A percentile compares a stretch with the other conserved stretches of the same genome.
These are phyloP conservation scores for Lathyrus tuberosus DNA, from an alignment of 306 rosid species.

Conservation along the genomic window DNA sequence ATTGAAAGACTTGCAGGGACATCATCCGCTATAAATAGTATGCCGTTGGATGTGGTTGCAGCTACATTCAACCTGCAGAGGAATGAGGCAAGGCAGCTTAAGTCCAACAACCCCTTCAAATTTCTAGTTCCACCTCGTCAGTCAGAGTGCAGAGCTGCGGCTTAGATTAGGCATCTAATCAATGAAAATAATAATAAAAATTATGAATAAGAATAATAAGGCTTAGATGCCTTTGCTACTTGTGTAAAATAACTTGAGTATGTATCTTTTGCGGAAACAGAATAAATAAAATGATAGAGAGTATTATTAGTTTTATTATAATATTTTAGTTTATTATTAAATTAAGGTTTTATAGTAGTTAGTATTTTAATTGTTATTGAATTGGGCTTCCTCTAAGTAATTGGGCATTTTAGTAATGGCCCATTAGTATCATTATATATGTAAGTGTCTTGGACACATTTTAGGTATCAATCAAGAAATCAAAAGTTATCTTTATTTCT, in stretches of 20 bases:
- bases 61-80: slow-evolving; percentile 36
- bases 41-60: slow-evolving; percentile 57
- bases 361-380: too few relatives aligned
- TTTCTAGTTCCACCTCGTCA: slow-evolving; percentile 42
- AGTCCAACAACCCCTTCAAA: slow-evolving; percentile 43
- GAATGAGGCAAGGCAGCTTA: slow-evolving; percentile 49
- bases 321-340: too few relatives aligned
- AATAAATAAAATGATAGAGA: too few relatives aligned
- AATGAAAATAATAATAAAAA: slow-evolving; percentile 10
- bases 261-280: slow-evolving; percentile 27
- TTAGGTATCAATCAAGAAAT: too few relatives aligned
- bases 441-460: too few relatives aligned
- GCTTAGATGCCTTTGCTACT: slow-evolving; percentile 32
- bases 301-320: too few relatives aligned
- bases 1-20: slow-evolving; percentile 51
- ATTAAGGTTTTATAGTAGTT: too few relatives aligned
- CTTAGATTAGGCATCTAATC: neutral
- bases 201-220: slow-evolving; percentile 26
- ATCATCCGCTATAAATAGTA: slow-evolving; percentile 29
- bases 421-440: too few relatives aligned
- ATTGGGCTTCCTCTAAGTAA: too few relatives aligned
- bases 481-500: too few relatives aligned
- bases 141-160: slow-evolving; percentile 12
- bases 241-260: slow-evolving; percentile 15
- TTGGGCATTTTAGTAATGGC: too few relatives aligned